A percentile compares a stretch with the other conserved stretches of the same genome.
Conservation (phyloP, 768 basidiomycete species). For the Boletus rex-veris region DNA sequence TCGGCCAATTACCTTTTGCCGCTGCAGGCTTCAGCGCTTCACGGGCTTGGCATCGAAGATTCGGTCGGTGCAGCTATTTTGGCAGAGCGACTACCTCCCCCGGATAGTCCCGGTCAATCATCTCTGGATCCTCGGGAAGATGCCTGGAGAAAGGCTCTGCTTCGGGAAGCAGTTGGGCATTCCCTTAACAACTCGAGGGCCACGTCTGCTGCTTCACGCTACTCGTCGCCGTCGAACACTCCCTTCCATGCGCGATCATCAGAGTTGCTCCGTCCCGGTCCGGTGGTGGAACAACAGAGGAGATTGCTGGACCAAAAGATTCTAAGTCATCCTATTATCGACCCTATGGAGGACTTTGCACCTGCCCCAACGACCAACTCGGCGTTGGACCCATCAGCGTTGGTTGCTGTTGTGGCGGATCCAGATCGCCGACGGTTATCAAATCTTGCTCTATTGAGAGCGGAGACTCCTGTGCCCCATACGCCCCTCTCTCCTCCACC, state of each 20-base stretch:
- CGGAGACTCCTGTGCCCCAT: conserved; percentile 62
- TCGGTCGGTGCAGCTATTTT: conserved; percentile 73
- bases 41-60: conserved; percentile 70
- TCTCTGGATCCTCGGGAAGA: conserved; percentile 54
- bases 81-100: conserved; percentile 69
- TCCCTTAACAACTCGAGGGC: conserved; percentile 62
- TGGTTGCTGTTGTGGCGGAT: conserved; percentile 16
- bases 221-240: conserved; percentile 38
- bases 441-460: conserved; percentile 51
- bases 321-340: conserved; percentile 38
- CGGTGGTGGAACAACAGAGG: conserved; percentile 22
- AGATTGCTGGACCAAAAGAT: conserved; percentile 42
- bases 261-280: conserved; percentile 21
- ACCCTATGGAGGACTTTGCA: conserved; percentile 31
- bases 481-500: conserved; percentile 68
- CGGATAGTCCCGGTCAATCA: conserved; percentile 57
- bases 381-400: conserved; percentile 6
- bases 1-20: conserved; percentile 68
- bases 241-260: conserved; percentile 21
- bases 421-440: conserved; percentile 37
- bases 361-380: conserved; percentile 11
- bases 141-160: conserved; percentile 71
- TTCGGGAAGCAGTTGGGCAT: conserved; percentile 76
- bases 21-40: conserved; percentile 69
- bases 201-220: conserved; percentile 32